Conservation (phyloP, 805 yeast genomes). For the Grigorovia humatica region DNA sequence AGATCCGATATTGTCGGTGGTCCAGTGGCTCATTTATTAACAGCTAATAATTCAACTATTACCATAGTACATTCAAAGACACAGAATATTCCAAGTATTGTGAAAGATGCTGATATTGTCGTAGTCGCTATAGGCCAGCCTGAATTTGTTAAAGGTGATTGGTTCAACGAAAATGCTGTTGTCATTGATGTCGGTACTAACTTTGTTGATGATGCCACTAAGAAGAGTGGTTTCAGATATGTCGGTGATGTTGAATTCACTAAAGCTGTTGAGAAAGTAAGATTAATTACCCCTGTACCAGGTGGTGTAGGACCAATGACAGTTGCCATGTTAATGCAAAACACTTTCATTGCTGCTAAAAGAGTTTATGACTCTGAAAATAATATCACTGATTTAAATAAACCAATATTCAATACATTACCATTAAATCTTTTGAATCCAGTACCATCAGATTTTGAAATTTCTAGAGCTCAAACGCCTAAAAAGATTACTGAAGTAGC, state of each 20-base stretch:
- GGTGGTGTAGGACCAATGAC: conserved; percentile 94
- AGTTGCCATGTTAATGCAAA: conserved; percentile 69
- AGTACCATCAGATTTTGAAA: conserved; percentile 73
- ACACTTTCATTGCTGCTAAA: conserved; percentile 61
- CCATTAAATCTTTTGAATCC: conserved; percentile 48
- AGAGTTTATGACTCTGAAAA: conserved; percentile 23
- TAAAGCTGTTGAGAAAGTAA: conserved; percentile 32
- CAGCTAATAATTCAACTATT: conserved; percentile 76
- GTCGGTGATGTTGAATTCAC: conserved; percentile 73
- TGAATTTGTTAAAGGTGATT: conserved; percentile 59
- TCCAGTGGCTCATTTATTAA: conserved; percentile 79
- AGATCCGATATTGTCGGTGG: conserved; percentile 94
- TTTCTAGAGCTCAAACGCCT: conserved; percentile 67
- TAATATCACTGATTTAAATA: not conserved
- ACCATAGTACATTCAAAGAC: conserved; percentile 77
- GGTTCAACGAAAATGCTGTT: conserved; percentile 46
- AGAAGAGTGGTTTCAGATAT: conserved; percentile 58
- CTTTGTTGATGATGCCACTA: conserved; percentile 53
- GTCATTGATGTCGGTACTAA: conserved; percentile 81
- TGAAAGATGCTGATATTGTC: conserved; percentile 71
- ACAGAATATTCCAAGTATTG: conserved; percentile 43
- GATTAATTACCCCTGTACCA: conserved; percentile 73
- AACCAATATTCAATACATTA: conserved; percentile 37
- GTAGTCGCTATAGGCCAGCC: conserved; percentile 73
- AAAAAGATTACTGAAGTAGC: conserved; percentile 62